phyloP scores from a whole-genome alignment of 2,329 filamentous ascomycete species.

The Aspergillus aculeatinus region DNA sequence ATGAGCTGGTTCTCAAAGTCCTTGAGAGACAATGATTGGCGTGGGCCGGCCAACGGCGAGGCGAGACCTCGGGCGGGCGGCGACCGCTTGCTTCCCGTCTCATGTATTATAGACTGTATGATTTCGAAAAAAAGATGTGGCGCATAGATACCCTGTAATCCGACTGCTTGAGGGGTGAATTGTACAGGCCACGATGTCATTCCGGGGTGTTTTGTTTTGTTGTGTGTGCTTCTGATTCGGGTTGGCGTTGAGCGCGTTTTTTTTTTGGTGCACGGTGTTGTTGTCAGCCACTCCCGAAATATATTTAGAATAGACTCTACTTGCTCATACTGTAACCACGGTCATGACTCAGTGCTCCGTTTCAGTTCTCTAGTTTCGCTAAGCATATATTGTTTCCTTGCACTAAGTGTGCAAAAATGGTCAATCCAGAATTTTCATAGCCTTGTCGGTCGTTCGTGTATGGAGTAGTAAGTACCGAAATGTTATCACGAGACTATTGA shows the following conservation, averaged over 20 bases:
- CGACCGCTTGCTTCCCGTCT: not conserved
- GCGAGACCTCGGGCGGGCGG: not conserved
- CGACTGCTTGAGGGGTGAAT: not conserved
- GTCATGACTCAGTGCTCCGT: too few relatives aligned
- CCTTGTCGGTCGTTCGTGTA: too few relatives aligned
- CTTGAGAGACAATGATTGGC: constrained; percentile 9
- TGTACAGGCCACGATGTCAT: not conserved
- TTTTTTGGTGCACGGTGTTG: too few relatives aligned
- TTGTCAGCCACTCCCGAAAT: not conserved
- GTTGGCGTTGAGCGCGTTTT: not conserved
- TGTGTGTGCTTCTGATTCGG: not conserved
- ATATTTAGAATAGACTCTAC: not conserved
- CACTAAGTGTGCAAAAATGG: too few relatives aligned
- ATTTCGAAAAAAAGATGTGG: constrained; percentile 1
- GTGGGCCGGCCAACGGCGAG: not conserved
- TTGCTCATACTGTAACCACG: too few relatives aligned
- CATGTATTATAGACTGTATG: constrained; percentile 10
- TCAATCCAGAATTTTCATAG: too few relatives aligned
- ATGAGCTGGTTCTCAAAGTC: constrained; percentile 37
- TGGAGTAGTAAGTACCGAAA: too few relatives aligned
- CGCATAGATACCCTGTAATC: constrained; percentile 10
- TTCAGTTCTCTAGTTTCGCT: too few relatives aligned
- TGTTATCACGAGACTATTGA: too few relatives aligned
- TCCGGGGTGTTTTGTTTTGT: not conserved
- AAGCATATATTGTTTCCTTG: too few relatives aligned